Base-by-base conservation (phyloP, 371 early-diverging fungal genomes). In the Mucor racemosus region DNA sequence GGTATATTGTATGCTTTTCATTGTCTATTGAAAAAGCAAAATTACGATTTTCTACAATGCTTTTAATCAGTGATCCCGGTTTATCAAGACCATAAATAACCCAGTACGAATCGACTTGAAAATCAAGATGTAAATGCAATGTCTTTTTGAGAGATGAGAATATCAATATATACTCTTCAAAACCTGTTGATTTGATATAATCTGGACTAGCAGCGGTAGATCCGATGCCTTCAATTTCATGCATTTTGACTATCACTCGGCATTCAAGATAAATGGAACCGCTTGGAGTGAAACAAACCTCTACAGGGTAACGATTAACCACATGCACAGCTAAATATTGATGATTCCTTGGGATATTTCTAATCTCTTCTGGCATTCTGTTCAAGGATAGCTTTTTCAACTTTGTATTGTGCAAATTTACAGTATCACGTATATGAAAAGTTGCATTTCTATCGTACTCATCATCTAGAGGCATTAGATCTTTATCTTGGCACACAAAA, bases 1-100 rank as follows among this genome's bases (percentile, higher is more conserved):
- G 58, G 41, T 58, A 58, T 40, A 58, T 8, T n/a, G 58, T 58
- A 5, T 58, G 58, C 7, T 36, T 58, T 6, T 56, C 56, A 10
- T 19, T 11, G 11, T 40, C 39, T 21, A 58, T 1, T 10, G 13
- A n/a, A 39, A 58, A 39, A n/a, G 58, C 14, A n/a, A 58, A 21
- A 3, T 0, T 0, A 40, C 21, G 19, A 7, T 11, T 39, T 1
- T 7, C 7, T 5, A 1, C 11, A 13, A 13, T 21, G 31, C 31
- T 53, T 31, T 50, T 14, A 31, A 53, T 53, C 5, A 31, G 11
- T 31, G 53, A 14, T 7, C 15, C 60, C 1, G 21, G 15, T 60
- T 15, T 3, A 33, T 40, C 15, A 3, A 48, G 36, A 11, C 62
- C 50, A 39, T 61, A 34, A 3, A 61, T 50, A 13, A 61, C 19